Evolutionary conservation across 179 eudicot genomes (phyloP).

Genomic region (Beta corolliflora): DNA sequence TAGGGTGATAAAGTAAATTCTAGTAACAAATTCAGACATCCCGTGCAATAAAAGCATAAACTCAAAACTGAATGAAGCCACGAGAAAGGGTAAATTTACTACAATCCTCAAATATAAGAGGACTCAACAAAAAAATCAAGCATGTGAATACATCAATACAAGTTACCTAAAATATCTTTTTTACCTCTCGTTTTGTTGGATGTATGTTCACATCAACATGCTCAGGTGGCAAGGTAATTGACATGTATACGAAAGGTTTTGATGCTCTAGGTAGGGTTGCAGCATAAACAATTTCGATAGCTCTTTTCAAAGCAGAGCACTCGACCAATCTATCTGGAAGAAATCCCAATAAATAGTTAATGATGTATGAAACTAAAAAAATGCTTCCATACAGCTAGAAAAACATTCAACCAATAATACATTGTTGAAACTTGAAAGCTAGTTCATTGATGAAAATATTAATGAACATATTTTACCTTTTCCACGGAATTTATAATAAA

Average conservation of each 20-base stretch:
- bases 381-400: not conserved
- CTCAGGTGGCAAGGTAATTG: conserved; percentile 78
- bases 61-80: not conserved
- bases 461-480: not conserved
- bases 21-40: not conserved
- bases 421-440: not conserved
- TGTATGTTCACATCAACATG: conserved; percentile 97
- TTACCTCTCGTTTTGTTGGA: conserved; percentile 99
- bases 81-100: not conserved
- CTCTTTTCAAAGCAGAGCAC: conserved; percentile 89
- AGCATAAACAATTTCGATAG: conserved; percentile 92
- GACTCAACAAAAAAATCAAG: not conserved
- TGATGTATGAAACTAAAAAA: conserved; percentile 4
- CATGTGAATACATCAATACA: not conserved
- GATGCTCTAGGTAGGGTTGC: conserved; percentile 98
- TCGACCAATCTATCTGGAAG: conserved; percentile 88
- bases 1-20: not conserved
- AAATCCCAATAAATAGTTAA: conserved; percentile 10
- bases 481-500: not conserved
- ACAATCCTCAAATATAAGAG: not conserved
- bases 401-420: conserved; percentile 2
- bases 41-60: not conserved
- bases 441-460: not conserved
- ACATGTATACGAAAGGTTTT: conserved; percentile 96
- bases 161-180: conserved; percentile 4